Percentiles rank a stretch among this genome's conserved stretches.
phyloP scores from a whole-genome alignment of 2,329 filamentous ascomycete species.

The Camillea tinctor region DNA sequence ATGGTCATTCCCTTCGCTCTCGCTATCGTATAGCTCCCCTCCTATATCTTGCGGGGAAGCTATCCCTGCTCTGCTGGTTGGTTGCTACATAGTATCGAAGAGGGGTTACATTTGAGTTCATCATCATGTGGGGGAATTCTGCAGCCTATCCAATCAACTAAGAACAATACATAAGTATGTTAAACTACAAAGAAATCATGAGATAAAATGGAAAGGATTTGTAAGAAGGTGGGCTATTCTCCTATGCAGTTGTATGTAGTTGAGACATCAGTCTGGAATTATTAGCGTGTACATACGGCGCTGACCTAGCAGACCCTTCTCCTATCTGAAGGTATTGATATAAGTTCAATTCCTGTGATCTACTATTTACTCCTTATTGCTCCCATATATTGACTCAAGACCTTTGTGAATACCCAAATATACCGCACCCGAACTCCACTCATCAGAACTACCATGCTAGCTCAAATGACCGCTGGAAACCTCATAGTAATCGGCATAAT shows the following conservation, averaged over 20 bases:
- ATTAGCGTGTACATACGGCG: no score
- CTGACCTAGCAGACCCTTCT: no score
- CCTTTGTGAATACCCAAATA: background rate
- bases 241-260: background rate
- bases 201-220: background rate
- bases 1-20: background rate
- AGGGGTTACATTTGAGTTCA: background rate
- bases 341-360: background rate
- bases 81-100: background rate
- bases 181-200: background rate
- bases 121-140: background rate
- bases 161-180: background rate
- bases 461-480: constrained; percentile 11
- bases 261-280: no score
- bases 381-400: background rate
- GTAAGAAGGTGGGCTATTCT: background rate
- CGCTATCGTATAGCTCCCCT: background rate
- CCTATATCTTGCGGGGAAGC: background rate
- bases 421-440: background rate
- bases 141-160: background rate
- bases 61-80: background rate
- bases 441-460: constrained; percentile 10
- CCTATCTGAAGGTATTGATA: no score
- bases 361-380: no score
- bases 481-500: constrained; percentile 1